phyloP scores from a whole-genome alignment of 257 asterid genomes.

The Solanum rostratum region DNA sequence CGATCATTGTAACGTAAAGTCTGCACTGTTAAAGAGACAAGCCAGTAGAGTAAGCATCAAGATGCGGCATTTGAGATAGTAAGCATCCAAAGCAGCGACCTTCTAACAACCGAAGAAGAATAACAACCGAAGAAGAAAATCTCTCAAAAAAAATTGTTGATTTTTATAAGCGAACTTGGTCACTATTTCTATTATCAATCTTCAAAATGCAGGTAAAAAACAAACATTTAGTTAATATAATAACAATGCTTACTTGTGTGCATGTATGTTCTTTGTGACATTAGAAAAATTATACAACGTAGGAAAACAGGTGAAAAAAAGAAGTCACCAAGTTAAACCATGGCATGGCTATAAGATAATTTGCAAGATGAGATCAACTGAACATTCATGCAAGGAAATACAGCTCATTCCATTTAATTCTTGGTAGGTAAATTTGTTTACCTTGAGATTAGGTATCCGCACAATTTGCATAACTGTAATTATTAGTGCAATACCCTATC shows the following conservation, averaged over 20 bases:
- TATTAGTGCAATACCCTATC: conserved; percentile 74
- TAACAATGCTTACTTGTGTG: not conserved
- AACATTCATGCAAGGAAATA: not conserved
- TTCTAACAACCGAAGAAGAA: not conserved
- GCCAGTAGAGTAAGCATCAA: not conserved
- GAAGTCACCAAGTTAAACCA: not conserved
- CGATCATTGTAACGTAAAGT: not conserved
- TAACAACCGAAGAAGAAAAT: not conserved
- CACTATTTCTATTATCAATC: not conserved
- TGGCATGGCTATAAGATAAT: not conserved
- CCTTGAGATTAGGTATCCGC: conserved; percentile 93
- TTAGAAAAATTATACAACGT: not conserved
- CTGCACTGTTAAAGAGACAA: not conserved
- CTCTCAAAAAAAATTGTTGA: not conserved
- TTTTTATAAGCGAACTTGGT: not conserved
- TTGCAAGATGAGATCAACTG: conserved; percentile 1
- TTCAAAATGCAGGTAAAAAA: not conserved
- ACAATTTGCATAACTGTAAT: conserved; percentile 90
- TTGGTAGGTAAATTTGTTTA: conserved; percentile 10
- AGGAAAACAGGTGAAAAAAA: not conserved
- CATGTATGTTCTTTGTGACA: not conserved
- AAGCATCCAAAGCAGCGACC: not conserved
- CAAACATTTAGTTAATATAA: not conserved
- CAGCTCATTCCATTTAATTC: not conserved
- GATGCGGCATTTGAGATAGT: not conserved